Base-by-base conservation (phyloP, 1,139 yeast species). In the Insectozyma bohioensis region DNA sequence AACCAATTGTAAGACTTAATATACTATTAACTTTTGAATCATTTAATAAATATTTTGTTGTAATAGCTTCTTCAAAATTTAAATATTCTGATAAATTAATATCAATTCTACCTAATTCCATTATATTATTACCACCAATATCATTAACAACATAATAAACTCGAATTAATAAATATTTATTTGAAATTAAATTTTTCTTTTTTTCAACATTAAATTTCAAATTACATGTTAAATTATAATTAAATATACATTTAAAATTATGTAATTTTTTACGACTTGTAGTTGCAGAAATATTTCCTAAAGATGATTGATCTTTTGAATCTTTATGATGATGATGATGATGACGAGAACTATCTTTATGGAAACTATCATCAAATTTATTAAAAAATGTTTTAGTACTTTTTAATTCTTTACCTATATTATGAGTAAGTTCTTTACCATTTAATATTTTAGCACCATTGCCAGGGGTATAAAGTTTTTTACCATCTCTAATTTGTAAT, bases 21-120 rank as follows among this genome's bases (percentile, higher is more conserved):
- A 88, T 81, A 4, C 95, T 81, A 54, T 92, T 90, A 14, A 90
- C 80, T 46, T 86, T 86, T 8, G 95, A 82, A 22, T 85, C 75
- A 46, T 81, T 81, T 29, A 90, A 62, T 34, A 90, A 60, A 48
- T 84, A 86, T 43, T 82, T 73, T 36, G 80, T 72, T 13, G 76
- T 70, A 21, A 66, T 64, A 11, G 74, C 71, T 28, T 75, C 76
- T 19, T 65, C 63, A 33, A 72, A 73, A 41, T 76, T 75, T 20
- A 80, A 75, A 51, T 81, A 86, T 48, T 87, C 95, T 0, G 92
- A 63, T 34, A 90, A 54, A 50, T 88, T 84, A 27, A 90, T 58
- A 30, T 71, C 78, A 12, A 87, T 65, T 15, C 61, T 56, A 2
- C 98, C 98, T 28, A 92, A 56, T 19, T 71, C 60, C 31, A 72